These are phyloP conservation scores for Heritiera littoralis DNA, from an alignment of 345 rosid genomes.

Conservation along the genomic window DNA sequence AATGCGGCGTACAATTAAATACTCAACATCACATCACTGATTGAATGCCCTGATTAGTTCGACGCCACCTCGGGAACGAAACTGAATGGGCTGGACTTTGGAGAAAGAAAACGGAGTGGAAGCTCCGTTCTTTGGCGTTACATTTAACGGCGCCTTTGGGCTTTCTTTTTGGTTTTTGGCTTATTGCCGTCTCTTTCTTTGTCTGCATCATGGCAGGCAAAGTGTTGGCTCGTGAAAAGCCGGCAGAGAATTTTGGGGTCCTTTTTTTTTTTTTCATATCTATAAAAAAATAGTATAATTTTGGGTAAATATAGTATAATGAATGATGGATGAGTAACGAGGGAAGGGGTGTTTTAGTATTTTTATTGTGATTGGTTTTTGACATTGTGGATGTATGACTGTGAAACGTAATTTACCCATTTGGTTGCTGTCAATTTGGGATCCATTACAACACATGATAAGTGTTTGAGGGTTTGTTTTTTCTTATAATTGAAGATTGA, in stretches of 20 bases:
- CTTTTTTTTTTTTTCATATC: neutral
- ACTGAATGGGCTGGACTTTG: neutral
- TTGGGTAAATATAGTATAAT: too few species aligned
- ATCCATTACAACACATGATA: too few species aligned
- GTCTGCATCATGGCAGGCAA: slow-evolving; percentile 47
- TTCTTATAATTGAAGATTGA: too few species aligned
- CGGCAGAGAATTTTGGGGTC: slow-evolving; percentile 25
- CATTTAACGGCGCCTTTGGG: slow-evolving; percentile 15
- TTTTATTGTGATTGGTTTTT: too few species aligned
- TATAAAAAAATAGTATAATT: too few species aligned
- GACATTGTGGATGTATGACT: too few species aligned
- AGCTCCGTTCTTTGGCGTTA: slow-evolving; percentile 15
- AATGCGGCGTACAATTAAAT: slow-evolving; percentile 24
- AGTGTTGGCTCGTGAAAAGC: slow-evolving; percentile 40
- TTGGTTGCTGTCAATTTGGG: too few species aligned
- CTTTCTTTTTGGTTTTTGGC: neutral
- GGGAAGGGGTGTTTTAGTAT: too few species aligned
- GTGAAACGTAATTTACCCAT: too few species aligned
- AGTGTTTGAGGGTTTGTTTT: too few species aligned
- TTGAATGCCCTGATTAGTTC: neutral
- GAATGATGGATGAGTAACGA: too few species aligned
- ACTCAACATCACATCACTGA: slow-evolving; percentile 18
- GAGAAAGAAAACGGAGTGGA: neutral
- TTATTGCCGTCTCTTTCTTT: slow-evolving; percentile 27
- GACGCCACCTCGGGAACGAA: slow-evolving; percentile 11